Percentiles rank a stretch among this genome's conserved stretches.
phyloP scores from a whole-genome alignment of 1,139 yeast genomes.

The Diutina siamensis region DNA sequence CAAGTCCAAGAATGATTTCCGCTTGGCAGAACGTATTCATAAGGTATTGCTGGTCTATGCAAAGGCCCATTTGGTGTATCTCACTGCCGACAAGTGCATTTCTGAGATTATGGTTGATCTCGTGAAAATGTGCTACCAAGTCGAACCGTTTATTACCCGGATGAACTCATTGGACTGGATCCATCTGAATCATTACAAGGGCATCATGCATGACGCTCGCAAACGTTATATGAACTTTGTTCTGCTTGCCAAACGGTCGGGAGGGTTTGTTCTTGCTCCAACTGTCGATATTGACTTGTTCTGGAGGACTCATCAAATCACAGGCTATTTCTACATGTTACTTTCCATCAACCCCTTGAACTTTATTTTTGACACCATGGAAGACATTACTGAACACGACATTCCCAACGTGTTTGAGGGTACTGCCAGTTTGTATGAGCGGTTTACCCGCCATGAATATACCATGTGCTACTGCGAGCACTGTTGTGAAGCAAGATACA shows the following conservation, averaged over 20 bases:
- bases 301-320: slow-evolving; percentile 5
- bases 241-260: slow-evolving; percentile 1
- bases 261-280: slow-evolving; percentile 4
- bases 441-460: slow-evolving; percentile 2
- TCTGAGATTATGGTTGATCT: slow-evolving; percentile 3
- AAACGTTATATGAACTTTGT: background rate
- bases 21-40: slow-evolving; percentile 3
- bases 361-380: slow-evolving; percentile 2
- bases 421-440: slow-evolving; percentile 3
- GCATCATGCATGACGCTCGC: slow-evolving; percentile 2
- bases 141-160: background rate
- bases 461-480: slow-evolving; percentile 3
- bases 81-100: slow-evolving; percentile 4
- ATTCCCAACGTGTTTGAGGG: slow-evolving; percentile 4
- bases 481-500: background rate
- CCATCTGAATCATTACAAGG: slow-evolving; percentile 1
- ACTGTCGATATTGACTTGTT: slow-evolving; percentile 3
- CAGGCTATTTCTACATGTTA: slow-evolving; percentile 2
- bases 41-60: slow-evolving; percentile 4
- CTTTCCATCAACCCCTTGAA: background rate
- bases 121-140: slow-evolving; percentile 4
- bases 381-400: slow-evolving; percentile 1
- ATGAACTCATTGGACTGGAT: slow-evolving; percentile 3
- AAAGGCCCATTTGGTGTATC: slow-evolving; percentile 2
- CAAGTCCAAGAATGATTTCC: background rate